Percentiles rank a stretch among this genome's conserved stretches.
Evolutionary conservation across 1,284 basidiomycete genomes (phyloP).

Genomic region (Rhodotorula sp.): DNA sequence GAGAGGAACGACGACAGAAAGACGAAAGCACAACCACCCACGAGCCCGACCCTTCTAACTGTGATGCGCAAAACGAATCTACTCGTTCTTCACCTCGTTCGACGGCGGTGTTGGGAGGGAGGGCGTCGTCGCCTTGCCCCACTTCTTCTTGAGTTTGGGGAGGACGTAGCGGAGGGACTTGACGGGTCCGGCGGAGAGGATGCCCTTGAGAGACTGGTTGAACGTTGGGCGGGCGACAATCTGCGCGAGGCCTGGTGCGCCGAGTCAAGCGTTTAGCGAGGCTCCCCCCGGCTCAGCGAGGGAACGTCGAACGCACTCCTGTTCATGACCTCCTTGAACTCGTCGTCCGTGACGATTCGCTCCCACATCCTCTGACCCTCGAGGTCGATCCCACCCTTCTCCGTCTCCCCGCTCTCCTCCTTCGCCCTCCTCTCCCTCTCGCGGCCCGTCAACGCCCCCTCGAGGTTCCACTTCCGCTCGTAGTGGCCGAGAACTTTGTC

Average conservation of each 20-base stretch:
- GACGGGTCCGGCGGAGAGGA: conserved; percentile 74
- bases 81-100: not conserved
- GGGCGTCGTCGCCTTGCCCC: conserved; percentile 4
- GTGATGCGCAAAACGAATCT: no score
- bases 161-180: conserved; percentile 73
- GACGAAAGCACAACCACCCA: no score
- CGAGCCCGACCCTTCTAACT: no score
- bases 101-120: not conserved
- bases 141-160: conserved; percentile 73
- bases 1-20: no score
- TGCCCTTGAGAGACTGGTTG: conserved; percentile 78
- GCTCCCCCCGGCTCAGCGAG: not conserved
- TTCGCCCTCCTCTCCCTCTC: conserved; percentile 43
- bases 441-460: conserved; percentile 27
- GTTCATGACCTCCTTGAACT: conserved; percentile 60
- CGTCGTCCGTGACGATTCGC: conserved; percentile 64
- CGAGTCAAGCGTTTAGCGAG: not conserved
- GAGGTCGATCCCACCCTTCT: conserved; percentile 35
- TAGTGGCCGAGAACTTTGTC: conserved; percentile 61
- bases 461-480: conserved; percentile 41
- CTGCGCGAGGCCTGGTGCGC: conserved; percentile 47
- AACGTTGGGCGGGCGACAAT: conserved; percentile 82
- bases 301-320: conserved; percentile 56
- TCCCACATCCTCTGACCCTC: conserved; percentile 76
- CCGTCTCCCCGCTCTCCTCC: conserved; percentile 49